Conservation (phyloP, 148 eudicot species). For the Mesembryanthemum crystallinum region DNA sequence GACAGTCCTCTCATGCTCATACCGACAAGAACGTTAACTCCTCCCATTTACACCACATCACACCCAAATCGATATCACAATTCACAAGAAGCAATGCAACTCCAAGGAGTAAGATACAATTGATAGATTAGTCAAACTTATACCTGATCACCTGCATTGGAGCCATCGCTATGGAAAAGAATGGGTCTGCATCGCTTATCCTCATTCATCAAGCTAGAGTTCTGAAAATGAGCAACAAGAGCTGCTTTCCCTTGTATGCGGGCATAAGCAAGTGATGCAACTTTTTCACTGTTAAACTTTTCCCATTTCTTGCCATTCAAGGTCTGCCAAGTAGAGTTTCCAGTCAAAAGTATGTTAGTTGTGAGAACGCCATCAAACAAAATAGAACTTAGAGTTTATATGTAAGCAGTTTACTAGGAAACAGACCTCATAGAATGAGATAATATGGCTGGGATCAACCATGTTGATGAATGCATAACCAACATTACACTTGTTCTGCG, state of each 20-base stretch:
- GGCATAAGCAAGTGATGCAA: slow-evolving; percentile 82
- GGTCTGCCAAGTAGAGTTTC: slow-evolving; percentile 36
- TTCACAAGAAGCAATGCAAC: not conserved
- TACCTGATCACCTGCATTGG: slow-evolving; percentile 95
- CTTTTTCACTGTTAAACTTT: slow-evolving; percentile 90
- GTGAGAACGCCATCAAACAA: not conserved
- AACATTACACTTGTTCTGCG: slow-evolving; percentile 92
- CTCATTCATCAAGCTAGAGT: slow-evolving; percentile 98
- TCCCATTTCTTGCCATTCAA: slow-evolving; percentile 96
- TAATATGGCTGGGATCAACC: slow-evolving; percentile 61
- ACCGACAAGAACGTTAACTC: not conserved
- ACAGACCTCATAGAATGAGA: slow-evolving; percentile 70
- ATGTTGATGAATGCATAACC: slow-evolving; percentile 89
- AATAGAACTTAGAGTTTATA: not conserved
- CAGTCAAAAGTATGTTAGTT: not conserved
- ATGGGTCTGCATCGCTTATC: slow-evolving; percentile 93
- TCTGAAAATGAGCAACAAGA: slow-evolving; percentile 86
- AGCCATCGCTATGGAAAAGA: slow-evolving; percentile 80
- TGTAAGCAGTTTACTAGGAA: not conserved
- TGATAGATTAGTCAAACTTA: not conserved
- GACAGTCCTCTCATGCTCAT: not conserved
- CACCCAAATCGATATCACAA: not conserved
- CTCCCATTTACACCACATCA: not conserved
- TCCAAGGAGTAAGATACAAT: not conserved
- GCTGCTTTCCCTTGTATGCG: slow-evolving; percentile 89